phyloP scores from a whole-genome alignment of 371 early-diverging fungal species.

The Gilbertella persicaria region DNA sequence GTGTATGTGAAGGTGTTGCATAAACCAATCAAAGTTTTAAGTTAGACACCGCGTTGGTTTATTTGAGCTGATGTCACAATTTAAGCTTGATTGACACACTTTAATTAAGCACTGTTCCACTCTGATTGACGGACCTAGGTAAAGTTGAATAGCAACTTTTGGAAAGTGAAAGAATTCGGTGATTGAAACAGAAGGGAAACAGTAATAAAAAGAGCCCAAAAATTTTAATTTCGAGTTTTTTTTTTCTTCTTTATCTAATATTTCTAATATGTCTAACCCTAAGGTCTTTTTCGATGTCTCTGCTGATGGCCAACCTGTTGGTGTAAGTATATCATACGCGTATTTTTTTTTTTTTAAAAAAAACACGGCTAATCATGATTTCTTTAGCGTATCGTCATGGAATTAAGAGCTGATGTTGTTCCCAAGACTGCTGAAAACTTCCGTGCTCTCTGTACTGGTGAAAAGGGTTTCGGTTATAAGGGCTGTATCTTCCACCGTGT shows the following conservation, averaged over 20 bases:
- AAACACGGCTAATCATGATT: slow-evolving; percentile 1
- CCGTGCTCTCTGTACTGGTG: slow-evolving; percentile 79
- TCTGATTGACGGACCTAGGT: too few relatives aligned
- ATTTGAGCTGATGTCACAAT: too few relatives aligned
- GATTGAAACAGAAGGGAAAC: slow-evolving; percentile 1
- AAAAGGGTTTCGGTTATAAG: slow-evolving; percentile 85
- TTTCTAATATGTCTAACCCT: slow-evolving; percentile 25
- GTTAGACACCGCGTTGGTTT: too few relatives aligned
- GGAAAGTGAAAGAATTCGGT: slow-evolving; percentile 3
- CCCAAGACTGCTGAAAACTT: slow-evolving; percentile 99
- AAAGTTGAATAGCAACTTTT: slow-evolving; percentile 3
- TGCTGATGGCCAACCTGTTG: slow-evolving; percentile 53
- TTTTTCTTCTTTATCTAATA: slow-evolving; percentile 6
- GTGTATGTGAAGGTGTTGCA: too few relatives aligned
- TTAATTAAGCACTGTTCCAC: too few relatives aligned
- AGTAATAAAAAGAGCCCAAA: neutral
- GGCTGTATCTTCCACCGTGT: slow-evolving; percentile 92
- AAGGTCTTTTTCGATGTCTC: slow-evolving; percentile 64
- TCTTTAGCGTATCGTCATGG: slow-evolving; percentile 55
- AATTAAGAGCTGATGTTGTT: slow-evolving; percentile 87
- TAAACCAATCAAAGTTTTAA: too few relatives aligned
- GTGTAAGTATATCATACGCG: slow-evolving; percentile 35
- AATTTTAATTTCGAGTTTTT: neutral
- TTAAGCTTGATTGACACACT: too few relatives aligned
- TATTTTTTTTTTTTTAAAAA: neutral